Conservation (phyloP, 2,329 filamentous ascomycete species). For the Diplodia scrobiculata region DNA sequence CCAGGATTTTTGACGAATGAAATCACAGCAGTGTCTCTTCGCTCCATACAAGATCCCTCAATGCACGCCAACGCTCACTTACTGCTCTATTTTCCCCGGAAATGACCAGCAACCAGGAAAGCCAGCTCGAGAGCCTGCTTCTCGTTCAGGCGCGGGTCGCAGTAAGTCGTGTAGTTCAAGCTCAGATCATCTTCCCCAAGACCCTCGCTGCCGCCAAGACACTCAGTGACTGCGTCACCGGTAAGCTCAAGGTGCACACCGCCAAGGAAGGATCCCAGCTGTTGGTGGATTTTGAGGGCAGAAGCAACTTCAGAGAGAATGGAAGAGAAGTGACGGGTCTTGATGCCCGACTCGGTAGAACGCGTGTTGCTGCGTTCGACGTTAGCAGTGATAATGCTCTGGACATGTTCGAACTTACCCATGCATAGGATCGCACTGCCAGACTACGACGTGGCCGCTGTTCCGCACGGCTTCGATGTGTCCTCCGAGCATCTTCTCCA, state of each 20-base stretch:
- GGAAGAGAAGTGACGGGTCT: slow-evolving; percentile 87
- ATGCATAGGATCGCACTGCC: slow-evolving; percentile 99
- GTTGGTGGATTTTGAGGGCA: slow-evolving; percentile 80
- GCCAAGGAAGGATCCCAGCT: slow-evolving; percentile 81
- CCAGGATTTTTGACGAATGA: slow-evolving; percentile 28
- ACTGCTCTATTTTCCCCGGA: slow-evolving; percentile 50
- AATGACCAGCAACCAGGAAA: slow-evolving; percentile 88
- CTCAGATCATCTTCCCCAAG: slow-evolving; percentile 85
- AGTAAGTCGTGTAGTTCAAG: slow-evolving; percentile 92
- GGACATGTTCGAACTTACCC: slow-evolving; percentile 53
- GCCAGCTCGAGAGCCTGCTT: slow-evolving; percentile 96
- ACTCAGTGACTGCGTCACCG: slow-evolving; percentile 94
- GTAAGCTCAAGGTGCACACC: slow-evolving; percentile 95
- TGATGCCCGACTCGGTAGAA: slow-evolving; percentile 73
- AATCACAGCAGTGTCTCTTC: background rate
- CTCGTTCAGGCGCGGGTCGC: slow-evolving; percentile 92
- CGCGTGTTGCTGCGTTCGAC: slow-evolving; percentile 55
- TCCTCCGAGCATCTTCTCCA: slow-evolving; percentile 71
- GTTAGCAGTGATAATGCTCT: slow-evolving; percentile 7
- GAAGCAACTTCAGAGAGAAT: slow-evolving; percentile 85
- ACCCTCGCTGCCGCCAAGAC: slow-evolving; percentile 83
- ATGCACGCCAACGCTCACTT: background rate
- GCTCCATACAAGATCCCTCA: background rate
- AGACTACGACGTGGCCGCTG: slow-evolving; percentile 77
- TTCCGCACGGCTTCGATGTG: slow-evolving; percentile 88